A percentile compares a stretch with the other conserved stretches of the same genome.
Conservation (phyloP, 208 protist species). For the Crithidia thermophila region DNA sequence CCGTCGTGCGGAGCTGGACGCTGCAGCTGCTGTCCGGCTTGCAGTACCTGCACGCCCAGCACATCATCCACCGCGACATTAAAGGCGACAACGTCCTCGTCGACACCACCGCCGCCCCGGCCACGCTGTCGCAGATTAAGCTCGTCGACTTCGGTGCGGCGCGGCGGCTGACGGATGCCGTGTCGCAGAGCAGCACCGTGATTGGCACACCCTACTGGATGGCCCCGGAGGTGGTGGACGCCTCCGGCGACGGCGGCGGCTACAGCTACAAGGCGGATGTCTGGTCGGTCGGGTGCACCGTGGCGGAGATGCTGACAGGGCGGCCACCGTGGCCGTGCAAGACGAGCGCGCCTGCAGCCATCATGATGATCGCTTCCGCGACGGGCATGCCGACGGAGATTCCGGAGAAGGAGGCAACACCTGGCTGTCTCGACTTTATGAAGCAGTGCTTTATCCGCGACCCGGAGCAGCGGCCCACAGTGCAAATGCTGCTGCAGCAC, state of each 20-base stretch:
- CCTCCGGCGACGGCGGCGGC: constrained; percentile 37
- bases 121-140: constrained; percentile 79
- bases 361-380: constrained; percentile 90
- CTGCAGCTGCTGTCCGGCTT: constrained; percentile 86
- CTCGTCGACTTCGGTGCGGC: constrained; percentile 93
- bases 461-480: constrained; percentile 78
- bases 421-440: constrained; percentile 88
- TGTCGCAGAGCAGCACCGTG: constrained; percentile 87
- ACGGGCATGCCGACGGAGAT: constrained; percentile 81
- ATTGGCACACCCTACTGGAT: constrained; percentile 95
- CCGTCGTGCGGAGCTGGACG: constrained; percentile 90
- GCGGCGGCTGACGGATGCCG: constrained; percentile 75
- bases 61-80: constrained; percentile 93
- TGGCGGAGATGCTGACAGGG: constrained; percentile 93
- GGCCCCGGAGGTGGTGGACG: constrained; percentile 92
- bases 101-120: constrained; percentile 67
- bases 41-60: constrained; percentile 89
- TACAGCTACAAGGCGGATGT: constrained; percentile 94
- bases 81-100: constrained; percentile 93
- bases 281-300: constrained; percentile 94
- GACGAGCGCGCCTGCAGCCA: constrained; percentile 80
- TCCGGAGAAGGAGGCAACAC: constrained; percentile 75
- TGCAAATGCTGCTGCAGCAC: constrained; percentile 87
- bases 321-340: constrained; percentile 89
- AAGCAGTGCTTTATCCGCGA: constrained; percentile 76